These are phyloP conservation scores for Rosellinia necatrix DNA, from an alignment of 2,329 filamentous ascomycete genomes.

Conservation along the genomic window DNA sequence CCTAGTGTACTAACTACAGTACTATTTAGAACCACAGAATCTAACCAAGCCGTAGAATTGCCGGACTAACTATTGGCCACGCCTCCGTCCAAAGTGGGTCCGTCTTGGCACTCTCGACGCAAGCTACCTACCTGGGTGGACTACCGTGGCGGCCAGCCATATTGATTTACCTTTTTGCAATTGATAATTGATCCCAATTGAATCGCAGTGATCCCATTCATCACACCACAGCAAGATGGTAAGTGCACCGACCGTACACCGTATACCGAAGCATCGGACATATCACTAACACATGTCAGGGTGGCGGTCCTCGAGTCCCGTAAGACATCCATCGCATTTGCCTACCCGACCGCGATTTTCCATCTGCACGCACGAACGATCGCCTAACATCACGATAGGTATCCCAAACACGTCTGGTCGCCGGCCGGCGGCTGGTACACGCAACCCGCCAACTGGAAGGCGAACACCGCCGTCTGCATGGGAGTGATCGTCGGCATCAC, in stretches of 20 bases:
- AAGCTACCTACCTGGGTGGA: not conserved
- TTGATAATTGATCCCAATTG: conserved; percentile 42
- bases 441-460: conserved; percentile 92
- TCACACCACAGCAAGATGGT: conserved; percentile 59
- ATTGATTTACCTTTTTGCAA: conserved; percentile 13
- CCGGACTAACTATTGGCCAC: conserved; percentile 32
- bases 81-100: conserved; percentile 18
- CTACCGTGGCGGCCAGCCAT: no score
- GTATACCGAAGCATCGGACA: not conserved
- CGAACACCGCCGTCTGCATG: conserved; percentile 81
- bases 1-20: no score
- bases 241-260: no score
- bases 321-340: conserved; percentile 44
- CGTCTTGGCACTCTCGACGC: conserved; percentile 11
- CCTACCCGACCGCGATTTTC: conserved; percentile 3
- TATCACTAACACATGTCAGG: conserved; percentile 56
- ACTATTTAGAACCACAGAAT: no score
- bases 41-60: not conserved
- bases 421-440: conserved; percentile 97
- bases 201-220: conserved; percentile 35
- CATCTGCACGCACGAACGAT: conserved; percentile 5
- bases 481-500: conserved; percentile 70
- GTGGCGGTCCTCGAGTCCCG: conserved; percentile 73
- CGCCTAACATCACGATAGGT: conserved; percentile 56
- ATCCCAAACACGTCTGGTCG: conserved; percentile 99